phyloP scores from a whole-genome alignment of 2,329 filamentous ascomycete species.

The Myotisia sp. region DNA sequence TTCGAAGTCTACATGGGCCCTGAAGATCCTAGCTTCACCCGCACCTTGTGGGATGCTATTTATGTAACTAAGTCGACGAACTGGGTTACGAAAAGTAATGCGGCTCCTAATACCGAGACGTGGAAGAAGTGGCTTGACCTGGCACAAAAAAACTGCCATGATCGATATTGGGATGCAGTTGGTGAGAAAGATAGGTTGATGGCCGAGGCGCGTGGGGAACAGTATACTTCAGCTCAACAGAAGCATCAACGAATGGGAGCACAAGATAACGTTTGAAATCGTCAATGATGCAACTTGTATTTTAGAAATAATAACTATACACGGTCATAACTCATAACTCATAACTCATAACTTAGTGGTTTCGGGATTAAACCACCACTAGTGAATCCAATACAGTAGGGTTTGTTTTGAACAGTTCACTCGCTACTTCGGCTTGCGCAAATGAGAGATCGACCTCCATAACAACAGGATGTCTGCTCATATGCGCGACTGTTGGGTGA shows the following conservation, averaged over 20 bases:
- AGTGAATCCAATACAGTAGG: slow-evolving; percentile 1
- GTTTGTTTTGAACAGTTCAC: not conserved
- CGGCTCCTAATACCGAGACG: slow-evolving; percentile 38
- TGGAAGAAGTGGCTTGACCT: slow-evolving; percentile 41
- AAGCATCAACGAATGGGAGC: too few species aligned
- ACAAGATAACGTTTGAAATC: too few species aligned
- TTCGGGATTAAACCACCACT: not conserved
- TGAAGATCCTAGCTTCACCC: slow-evolving; percentile 34
- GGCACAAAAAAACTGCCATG: slow-evolving; percentile 11
- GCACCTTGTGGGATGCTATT: slow-evolving; percentile 47
- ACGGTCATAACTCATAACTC: too few species aligned
- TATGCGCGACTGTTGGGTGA: not conserved
- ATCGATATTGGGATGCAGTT: slow-evolving; percentile 9
- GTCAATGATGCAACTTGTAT: too few species aligned
- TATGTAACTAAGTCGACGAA: slow-evolving; percentile 38
- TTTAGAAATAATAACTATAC: too few species aligned
- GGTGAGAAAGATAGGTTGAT: slow-evolving; percentile 6
- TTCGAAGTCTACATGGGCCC: slow-evolving; percentile 1
- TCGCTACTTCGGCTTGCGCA: not conserved
- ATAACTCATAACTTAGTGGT: too few species aligned
- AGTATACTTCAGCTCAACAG: not conserved
- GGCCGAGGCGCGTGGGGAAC: slow-evolving; percentile 3
- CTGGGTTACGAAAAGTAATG: slow-evolving; percentile 41
- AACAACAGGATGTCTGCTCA: not conserved
- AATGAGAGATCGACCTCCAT: slow-evolving; percentile 2